Conservation (phyloP, 345 rosid genomes). For the Rhodamnia argentea region DNA sequence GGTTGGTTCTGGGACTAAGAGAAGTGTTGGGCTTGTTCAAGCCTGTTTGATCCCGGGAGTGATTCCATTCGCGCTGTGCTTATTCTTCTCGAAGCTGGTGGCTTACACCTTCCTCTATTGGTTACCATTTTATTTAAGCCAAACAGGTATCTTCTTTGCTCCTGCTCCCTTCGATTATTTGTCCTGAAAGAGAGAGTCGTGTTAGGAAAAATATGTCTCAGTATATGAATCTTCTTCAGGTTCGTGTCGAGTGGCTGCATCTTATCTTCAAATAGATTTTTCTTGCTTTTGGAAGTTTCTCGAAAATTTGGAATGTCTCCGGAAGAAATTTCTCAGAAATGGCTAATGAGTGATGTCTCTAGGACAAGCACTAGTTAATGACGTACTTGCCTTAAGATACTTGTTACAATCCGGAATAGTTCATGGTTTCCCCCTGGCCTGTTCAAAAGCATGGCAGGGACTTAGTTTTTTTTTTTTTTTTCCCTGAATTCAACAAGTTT, state of each 20-base stretch:
- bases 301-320: background rate
- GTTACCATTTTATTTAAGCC: conserved; percentile 90
- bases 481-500: too few relatives aligned
- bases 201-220: background rate
- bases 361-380: background rate
- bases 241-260: background rate
- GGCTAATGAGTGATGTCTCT: background rate
- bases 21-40: conserved; percentile 70
- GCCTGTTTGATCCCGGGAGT: conserved; percentile 94
- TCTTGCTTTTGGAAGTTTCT: background rate
- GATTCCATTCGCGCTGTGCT: conserved; percentile 77
- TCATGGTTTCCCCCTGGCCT: background rate
- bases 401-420: background rate
- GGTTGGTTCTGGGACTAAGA: conserved; percentile 34
- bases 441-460: background rate
- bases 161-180: background rate
- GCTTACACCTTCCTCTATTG: conserved; percentile 89
- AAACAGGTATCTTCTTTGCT: conserved; percentile 44
- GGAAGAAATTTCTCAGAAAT: background rate
- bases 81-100: conserved; percentile 86
- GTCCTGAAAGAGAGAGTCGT: background rate
- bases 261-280: background rate
- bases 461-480: background rate
- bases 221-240: background rate
- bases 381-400: background rate